Percentiles rank a stretch among this genome's conserved stretches.
These are phyloP conservation scores for Flaveria bidentis DNA, from an alignment of 129 eudicot genomes.

Conservation along the genomic window DNA sequence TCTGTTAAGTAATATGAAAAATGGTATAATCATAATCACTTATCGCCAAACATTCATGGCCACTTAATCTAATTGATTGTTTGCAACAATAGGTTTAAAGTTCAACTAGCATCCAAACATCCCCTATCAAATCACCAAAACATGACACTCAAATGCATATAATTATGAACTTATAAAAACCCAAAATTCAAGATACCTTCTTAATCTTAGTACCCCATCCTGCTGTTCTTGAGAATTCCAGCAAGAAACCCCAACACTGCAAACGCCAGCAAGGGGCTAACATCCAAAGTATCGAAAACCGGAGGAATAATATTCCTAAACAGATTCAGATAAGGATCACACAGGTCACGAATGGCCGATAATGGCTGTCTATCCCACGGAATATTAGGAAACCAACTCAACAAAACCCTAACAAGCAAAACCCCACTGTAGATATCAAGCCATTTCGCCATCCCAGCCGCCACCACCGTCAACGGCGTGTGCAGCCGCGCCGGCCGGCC, in stretches of 20 bases:
- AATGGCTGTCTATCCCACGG: conserved; percentile 97
- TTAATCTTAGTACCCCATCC: conserved; percentile 14
- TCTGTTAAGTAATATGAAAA: too few relatives aligned
- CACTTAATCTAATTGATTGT: neutral
- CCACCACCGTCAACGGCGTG: conserved; percentile 87
- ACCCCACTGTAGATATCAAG: conserved; percentile 75
- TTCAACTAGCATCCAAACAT: neutral
- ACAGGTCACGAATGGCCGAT: conserved; percentile 72
- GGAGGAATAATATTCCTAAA: conserved; percentile 91
- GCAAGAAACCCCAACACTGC: conserved; percentile 60
- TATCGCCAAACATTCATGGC: neutral
- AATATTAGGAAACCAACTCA: conserved; percentile 96
- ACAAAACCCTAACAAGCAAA: conserved; percentile 88
- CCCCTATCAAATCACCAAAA: neutral
- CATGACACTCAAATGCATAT: neutral
- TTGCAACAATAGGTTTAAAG: neutral
- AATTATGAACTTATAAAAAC: neutral
- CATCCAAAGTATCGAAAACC: conserved; percentile 67
- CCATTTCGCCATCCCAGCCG: conserved; percentile 86
- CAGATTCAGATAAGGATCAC: conserved; percentile 88
- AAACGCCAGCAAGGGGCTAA: conserved; percentile 88
- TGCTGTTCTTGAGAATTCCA: conserved; percentile 43
- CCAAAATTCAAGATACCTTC: conserved; percentile 22
- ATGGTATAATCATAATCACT: neutral
- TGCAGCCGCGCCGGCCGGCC: conserved; percentile 39